Percentiles rank a stretch among this genome's conserved stretches.
phyloP scores from a whole-genome alignment of 2,329 filamentous ascomycete genomes.

The Alternaria infectoria region DNA sequence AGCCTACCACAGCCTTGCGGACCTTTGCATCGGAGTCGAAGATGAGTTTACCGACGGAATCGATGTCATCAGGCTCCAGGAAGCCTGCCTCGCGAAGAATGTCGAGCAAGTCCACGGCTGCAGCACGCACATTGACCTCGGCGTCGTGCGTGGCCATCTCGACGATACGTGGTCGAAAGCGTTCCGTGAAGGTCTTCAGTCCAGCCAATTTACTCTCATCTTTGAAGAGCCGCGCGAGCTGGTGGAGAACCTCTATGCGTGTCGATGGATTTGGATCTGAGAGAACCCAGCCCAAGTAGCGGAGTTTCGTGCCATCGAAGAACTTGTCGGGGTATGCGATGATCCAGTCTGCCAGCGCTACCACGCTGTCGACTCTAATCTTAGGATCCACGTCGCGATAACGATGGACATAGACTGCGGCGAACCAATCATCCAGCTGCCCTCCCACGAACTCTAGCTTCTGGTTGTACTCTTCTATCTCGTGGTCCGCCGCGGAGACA shows the following conservation, averaged over 20 bases:
- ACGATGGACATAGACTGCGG: conserved; percentile 91
- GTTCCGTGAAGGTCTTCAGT: conserved; percentile 89
- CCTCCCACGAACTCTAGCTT: conserved; percentile 73
- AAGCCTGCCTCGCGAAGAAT: conserved; percentile 82
- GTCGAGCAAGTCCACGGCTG: conserved; percentile 82
- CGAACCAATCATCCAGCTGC: conserved; percentile 83
- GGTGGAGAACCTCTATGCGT: conserved; percentile 83
- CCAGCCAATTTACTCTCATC: conserved; percentile 77
- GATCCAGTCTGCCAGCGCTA: conserved; percentile 89
- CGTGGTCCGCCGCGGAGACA: conserved; percentile 73
- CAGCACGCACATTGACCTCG: conserved; percentile 79
- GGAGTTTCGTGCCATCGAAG: conserved; percentile 86
- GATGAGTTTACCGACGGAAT: conserved; percentile 83
- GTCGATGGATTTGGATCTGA: conserved; percentile 79
- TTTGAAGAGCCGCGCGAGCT: conserved; percentile 80
- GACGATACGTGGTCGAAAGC: conserved; percentile 83
- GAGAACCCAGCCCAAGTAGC: conserved; percentile 94
- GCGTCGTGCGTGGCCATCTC: conserved; percentile 91
- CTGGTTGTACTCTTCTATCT: conserved; percentile 71
- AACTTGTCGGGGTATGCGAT: conserved; percentile 82
- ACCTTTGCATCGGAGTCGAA: conserved; percentile 87
- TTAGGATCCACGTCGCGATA: conserved; percentile 92
- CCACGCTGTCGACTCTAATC: conserved; percentile 87
- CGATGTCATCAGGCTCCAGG: conserved; percentile 89
- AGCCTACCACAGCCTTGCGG: conserved; percentile 85